Base-by-base conservation (phyloP, 225 moss, liverwort and hornwort species). In the Straminergon stramineum region DNA sequence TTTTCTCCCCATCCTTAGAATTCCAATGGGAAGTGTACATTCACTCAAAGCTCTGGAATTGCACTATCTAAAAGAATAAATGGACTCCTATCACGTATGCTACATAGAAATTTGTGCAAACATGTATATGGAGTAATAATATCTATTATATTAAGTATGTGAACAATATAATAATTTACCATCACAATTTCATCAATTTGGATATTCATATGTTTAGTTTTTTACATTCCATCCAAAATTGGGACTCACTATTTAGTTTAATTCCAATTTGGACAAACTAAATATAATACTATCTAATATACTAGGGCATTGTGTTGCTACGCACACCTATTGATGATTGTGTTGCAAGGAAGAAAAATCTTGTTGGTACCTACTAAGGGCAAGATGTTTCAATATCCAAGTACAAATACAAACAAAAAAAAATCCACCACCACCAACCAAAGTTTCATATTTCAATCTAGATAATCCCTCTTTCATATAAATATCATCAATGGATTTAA, bases 391-490 rank as follows among this genome's bases (percentile, higher is more conserved):
- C 27, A 41, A 27, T 41, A 73, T 1, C 27, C 9, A 73, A 43
- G 27, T 2, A 22, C 20, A 34, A 34, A 3, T 3, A 63, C 16
- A 64, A 5, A 27, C 16, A 9, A 39, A 24, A 19, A 19, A 22
- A 24, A 66, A 66, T 34, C 2, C 0, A 0, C 26, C 1, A 0
- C 6, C 2, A 0, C 5, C 9, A 3, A 73, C 3, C 6, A 28
- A 73, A 73, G 27, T 28, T 27, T 43, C 10, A 27, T 16, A 43
- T 45, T 74, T 74, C 22, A 45, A 74, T 28, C 17, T 28, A 28
- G 16, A 0, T 43, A 27, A 39, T 6, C 1, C 15, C 3, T 26
- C 15, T 41, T 9, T 71, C 1, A 26, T 41, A 74, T 6, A 73
- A 43, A 43, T 26, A 71, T 41, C 41, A 26, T 71, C 0, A 1